Percentiles rank a stretch among this genome's conserved stretches.
These are phyloP conservation scores for Teunomyces panamensis DNA, from an alignment of 805 yeast genomes.

Conservation along the genomic window DNA sequence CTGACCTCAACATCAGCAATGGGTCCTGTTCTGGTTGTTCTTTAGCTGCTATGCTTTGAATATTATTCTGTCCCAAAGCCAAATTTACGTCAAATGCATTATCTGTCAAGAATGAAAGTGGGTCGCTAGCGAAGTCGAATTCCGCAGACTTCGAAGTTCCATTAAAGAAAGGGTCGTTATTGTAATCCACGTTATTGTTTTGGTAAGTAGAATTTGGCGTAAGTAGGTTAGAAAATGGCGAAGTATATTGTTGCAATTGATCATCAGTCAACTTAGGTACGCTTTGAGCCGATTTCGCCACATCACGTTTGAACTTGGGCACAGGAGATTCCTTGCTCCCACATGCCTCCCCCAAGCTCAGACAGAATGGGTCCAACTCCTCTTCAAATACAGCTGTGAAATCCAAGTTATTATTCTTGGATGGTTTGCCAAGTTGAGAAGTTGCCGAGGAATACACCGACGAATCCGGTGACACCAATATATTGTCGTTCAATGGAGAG, in stretches of 20 bases:
- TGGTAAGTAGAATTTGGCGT: conserved; percentile 17
- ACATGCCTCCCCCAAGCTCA: conserved; percentile 73
- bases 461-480: conserved; percentile 33
- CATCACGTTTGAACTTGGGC: conserved; percentile 42
- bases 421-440: conserved; percentile 2
- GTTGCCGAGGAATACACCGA: conserved; percentile 12
- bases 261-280: conserved; percentile 1
- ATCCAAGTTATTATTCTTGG: conserved; percentile 5
- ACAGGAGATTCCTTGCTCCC: conserved; percentile 70
- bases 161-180: conserved; percentile 16
- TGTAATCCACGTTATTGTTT: conserved; percentile 17
- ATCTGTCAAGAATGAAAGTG: conserved; percentile 47
- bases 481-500: conserved; percentile 36
- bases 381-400: conserved; percentile 50
- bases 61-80: conserved; percentile 35
- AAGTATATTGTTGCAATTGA: conserved; percentile 8
- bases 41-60: background rate
- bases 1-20: conserved; percentile 45
- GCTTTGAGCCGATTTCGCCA: conserved; percentile 5
- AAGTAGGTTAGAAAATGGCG: conserved; percentile 20
- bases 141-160: conserved; percentile 4
- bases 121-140: conserved; percentile 24
- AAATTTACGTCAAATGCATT: conserved; percentile 52
- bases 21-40: conserved; percentile 29
- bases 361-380: conserved; percentile 72